phyloP scores from a whole-genome alignment of 2,329 filamentous ascomycete species.

The Pseudophaeomoniella oleicola region DNA sequence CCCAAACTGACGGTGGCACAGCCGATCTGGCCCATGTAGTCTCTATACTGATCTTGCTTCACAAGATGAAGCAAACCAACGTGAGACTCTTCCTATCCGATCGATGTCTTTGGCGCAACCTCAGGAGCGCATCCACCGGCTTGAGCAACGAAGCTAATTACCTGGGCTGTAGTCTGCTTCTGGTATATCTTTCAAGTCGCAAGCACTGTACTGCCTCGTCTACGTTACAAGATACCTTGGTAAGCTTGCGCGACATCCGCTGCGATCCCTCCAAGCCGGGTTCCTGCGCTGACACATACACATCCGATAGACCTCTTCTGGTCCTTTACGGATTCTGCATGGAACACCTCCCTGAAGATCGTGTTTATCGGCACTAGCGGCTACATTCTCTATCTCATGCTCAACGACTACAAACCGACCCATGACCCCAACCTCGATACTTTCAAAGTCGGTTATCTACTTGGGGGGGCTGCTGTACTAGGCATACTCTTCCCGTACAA shows the following conservation, averaged over 20 bases:
- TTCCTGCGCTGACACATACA: too few relatives aligned
- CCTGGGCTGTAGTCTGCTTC: slow-evolving; percentile 90
- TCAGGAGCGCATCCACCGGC: too few relatives aligned
- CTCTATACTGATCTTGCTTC: slow-evolving; percentile 86
- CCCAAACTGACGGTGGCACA: slow-evolving; percentile 20
- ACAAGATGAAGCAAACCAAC: slow-evolving; percentile 90
- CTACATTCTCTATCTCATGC: slow-evolving; percentile 97
- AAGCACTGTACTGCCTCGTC: slow-evolving; percentile 85
- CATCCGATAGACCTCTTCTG: slow-evolving; percentile 60
- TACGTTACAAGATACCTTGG: slow-evolving; percentile 88
- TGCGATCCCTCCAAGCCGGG: too few relatives aligned
- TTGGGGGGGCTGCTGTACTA: slow-evolving; percentile 59
- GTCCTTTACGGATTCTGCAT: slow-evolving; percentile 64
- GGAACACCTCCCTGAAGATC: slow-evolving; percentile 93
- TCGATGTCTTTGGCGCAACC: too few relatives aligned
- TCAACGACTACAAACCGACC: slow-evolving; percentile 91
- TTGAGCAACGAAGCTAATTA: too few relatives aligned
- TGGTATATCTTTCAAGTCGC: slow-evolving; percentile 97
- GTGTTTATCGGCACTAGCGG: slow-evolving; percentile 80
- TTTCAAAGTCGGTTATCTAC: slow-evolving; percentile 89
- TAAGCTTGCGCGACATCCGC: too few relatives aligned
- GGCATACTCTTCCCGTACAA: slow-evolving; percentile 73
- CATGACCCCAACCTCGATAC: slow-evolving; percentile 96
- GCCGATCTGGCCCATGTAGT: slow-evolving; percentile 90
- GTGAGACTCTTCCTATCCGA: slow-evolving; percentile 49